These are phyloP conservation scores for Diospyros kaki DNA, from an alignment of 148 eudicot species.

Conservation along the genomic window DNA sequence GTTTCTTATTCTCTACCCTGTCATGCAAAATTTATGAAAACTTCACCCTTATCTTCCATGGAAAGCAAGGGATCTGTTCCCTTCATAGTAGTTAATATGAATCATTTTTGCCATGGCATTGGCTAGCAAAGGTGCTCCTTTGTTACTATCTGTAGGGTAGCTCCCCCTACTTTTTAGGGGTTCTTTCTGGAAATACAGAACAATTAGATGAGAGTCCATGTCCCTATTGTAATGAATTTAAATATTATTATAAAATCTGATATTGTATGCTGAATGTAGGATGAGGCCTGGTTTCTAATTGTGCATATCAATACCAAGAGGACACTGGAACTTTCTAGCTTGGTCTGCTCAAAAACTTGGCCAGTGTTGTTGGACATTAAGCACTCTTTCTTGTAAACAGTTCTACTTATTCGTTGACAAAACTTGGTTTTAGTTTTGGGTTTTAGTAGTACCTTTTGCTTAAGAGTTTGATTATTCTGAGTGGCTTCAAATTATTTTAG, in stretches of 20 bases:
- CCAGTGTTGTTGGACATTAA: not conserved
- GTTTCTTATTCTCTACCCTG: too few species aligned
- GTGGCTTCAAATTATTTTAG: too few species aligned
- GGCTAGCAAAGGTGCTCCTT: not conserved
- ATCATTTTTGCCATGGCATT: not conserved
- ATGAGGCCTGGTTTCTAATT: not conserved
- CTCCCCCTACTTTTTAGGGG: not conserved
- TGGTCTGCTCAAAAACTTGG: too few species aligned
- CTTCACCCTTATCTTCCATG: not conserved
- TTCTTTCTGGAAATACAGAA: not conserved
- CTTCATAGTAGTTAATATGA: not conserved
- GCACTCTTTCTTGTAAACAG: not conserved
- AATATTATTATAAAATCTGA: not conserved
- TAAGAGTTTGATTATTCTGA: too few species aligned
- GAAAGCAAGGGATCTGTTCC: not conserved
- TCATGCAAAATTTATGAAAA: not conserved
- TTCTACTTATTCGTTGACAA: too few species aligned
- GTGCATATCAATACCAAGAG: not conserved
- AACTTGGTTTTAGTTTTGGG: too few species aligned
- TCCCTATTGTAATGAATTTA: not conserved
- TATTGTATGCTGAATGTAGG: not conserved
- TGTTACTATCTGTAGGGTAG: not conserved
- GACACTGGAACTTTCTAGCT: not conserved
- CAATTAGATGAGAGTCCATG: not conserved
- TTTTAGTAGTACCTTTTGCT: too few species aligned